A percentile compares a stretch with the other conserved stretches of the same genome.
Conservation (phyloP, 305 asterid genomes). For the Withania somnifera region DNA sequence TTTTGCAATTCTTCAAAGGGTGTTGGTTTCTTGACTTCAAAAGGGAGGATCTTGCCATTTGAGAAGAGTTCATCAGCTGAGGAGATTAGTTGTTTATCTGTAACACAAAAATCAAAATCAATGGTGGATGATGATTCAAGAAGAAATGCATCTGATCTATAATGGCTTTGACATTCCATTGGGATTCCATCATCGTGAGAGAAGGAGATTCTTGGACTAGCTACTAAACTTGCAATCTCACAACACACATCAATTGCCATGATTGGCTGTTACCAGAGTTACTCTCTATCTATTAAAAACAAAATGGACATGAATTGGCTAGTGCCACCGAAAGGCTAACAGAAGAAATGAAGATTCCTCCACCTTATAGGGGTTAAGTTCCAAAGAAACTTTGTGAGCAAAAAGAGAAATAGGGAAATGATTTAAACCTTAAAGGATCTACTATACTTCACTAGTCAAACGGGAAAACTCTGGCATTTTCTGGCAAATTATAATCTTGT, state of each 20-base stretch:
- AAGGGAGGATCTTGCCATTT: conserved; percentile 68
- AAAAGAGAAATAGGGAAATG: not conserved
- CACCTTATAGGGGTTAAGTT: not conserved
- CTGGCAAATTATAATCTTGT: not conserved
- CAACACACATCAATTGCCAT: conserved; percentile 72
- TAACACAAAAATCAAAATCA: conserved; percentile 56
- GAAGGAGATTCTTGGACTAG: conserved; percentile 78
- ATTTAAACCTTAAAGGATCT: not conserved
- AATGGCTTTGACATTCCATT: conserved; percentile 7
- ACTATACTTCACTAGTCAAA: not conserved
- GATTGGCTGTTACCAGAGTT: no score
- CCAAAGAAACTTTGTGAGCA: conserved; percentile 1
- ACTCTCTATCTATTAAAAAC: no score
- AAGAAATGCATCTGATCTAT: conserved; percentile 27
- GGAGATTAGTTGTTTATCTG: conserved; percentile 18
- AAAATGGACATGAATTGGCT: conserved; percentile 14
- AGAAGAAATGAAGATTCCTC: not conserved
- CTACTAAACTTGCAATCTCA: conserved; percentile 26
- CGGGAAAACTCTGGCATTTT: not conserved
- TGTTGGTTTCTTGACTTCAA: conserved; percentile 33
- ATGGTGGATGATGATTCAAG: conserved; percentile 43
- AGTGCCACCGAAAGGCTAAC: conserved; percentile 46
- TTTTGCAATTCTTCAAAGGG: not conserved
- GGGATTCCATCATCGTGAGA: conserved; percentile 55
- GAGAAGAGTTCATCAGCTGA: conserved; percentile 85